These are phyloP conservation scores for Globisporangium okanoganense DNA, from an alignment of 352 stramenopile genomes.

Conservation along the genomic window DNA sequence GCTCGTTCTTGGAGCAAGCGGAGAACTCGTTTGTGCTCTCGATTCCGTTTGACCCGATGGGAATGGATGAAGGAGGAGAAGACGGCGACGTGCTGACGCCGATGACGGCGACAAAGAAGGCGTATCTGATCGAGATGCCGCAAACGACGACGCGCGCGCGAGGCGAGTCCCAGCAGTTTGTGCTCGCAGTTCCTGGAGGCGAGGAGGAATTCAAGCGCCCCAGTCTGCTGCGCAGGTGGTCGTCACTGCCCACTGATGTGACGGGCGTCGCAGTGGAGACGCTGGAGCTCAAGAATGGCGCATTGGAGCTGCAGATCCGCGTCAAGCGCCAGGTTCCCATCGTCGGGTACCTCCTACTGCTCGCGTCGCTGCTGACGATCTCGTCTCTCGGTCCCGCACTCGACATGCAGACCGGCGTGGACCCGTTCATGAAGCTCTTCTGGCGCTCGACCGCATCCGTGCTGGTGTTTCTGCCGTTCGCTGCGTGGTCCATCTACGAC, in stretches of 20 bases:
- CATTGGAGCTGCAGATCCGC: conserved; percentile 64
- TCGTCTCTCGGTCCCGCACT: conserved; percentile 72
- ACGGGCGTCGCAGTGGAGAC: conserved; percentile 73
- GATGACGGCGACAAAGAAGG: conserved; percentile 46
- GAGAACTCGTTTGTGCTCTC: conserved; percentile 80
- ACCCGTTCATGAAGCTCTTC: conserved; percentile 83
- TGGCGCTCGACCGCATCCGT: conserved; percentile 77
- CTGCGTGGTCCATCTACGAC: conserved; percentile 43
- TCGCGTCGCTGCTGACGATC: conserved; percentile 69
- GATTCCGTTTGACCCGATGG: conserved; percentile 62
- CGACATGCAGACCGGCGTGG: conserved; percentile 62
- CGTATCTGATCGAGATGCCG: conserved; percentile 76
- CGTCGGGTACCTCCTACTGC: conserved; percentile 69
- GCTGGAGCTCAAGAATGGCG: conserved; percentile 56
- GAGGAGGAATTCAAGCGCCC: conserved; percentile 53
- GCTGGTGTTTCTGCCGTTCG: conserved; percentile 64
- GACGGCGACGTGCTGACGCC: conserved; percentile 22
- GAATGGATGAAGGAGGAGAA: conserved; percentile 15
- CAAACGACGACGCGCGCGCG: conserved; percentile 32
- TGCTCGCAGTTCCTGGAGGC: conserved; percentile 65
- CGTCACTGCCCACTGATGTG: conserved; percentile 63
- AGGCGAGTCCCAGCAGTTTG: conserved; percentile 50
- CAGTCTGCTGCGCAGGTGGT: conserved; percentile 52
- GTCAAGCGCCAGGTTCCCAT: conserved; percentile 74
- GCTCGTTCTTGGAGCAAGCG: conserved; percentile 66